A percentile compares a stretch with the other conserved stretches of the same genome.
Evolutionary conservation across 352 stramenopile species (phyloP).

Genomic region (Globisporangium polare): DNA sequence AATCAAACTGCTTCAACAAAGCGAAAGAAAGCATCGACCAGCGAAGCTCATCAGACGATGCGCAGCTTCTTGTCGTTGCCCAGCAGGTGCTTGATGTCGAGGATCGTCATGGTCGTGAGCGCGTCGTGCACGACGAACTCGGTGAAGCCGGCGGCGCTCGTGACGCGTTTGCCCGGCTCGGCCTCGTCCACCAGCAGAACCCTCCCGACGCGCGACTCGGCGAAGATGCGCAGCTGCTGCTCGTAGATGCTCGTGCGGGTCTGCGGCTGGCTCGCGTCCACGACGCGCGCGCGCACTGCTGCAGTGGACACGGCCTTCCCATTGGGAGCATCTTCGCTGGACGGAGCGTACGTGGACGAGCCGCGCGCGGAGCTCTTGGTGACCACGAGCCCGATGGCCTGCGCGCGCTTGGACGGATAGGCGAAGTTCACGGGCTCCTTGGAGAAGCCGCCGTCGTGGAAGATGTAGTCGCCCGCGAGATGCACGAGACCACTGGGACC

Average conservation of each 20-base stretch:
- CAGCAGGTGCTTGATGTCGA: conserved; percentile 16
- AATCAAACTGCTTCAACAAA: too few relatives aligned
- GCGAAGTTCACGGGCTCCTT: conserved; percentile 8
- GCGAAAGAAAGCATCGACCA: too few relatives aligned
- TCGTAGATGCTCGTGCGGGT: conserved; percentile 9
- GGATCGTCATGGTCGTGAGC: conserved; percentile 8
- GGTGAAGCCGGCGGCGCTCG: conserved; percentile 9
- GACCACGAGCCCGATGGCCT: conserved; percentile 8
- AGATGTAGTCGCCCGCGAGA: conserved; percentile 13
- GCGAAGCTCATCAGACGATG: background rate
- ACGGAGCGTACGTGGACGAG: background rate
- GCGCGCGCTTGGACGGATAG: conserved; percentile 10
- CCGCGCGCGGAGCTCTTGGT: conserved; percentile 1
- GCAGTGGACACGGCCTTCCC: background rate
- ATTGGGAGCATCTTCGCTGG: background rate
- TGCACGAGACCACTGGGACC: conserved; percentile 11
- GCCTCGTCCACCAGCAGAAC: conserved; percentile 8
- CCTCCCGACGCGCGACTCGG: conserved; percentile 2
- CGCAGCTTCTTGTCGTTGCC: conserved; percentile 13
- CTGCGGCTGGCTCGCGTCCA: background rate
- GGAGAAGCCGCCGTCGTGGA: conserved; percentile 12
- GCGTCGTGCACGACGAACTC: conserved; percentile 12
- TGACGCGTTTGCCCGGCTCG: conserved; percentile 8
- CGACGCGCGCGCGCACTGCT: too few relatives aligned
- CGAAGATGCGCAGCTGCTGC: conserved; percentile 1